A percentile compares a stretch with the other conserved stretches of the same genome.
phyloP scores from a whole-genome alignment of 163 green algal genomes.

The Coccomyxa subellipsoidea region DNA sequence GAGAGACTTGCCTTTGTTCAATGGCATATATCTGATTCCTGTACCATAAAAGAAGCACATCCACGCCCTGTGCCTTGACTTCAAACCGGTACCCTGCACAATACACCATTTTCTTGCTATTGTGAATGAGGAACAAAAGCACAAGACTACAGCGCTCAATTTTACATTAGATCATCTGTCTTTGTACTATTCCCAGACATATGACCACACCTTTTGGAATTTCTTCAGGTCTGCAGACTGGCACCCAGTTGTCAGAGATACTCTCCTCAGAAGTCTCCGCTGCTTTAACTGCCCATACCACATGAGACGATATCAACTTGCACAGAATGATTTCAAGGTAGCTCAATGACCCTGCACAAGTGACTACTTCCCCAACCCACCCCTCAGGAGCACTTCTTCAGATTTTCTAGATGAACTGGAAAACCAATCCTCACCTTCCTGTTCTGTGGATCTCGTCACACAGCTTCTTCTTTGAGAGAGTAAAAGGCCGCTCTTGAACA shows the following conservation, averaged over 20 bases:
- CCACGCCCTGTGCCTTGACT: conserved; percentile 69
- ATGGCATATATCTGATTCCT: conserved; percentile 90
- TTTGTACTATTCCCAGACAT: too few species aligned
- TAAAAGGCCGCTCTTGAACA: background rate
- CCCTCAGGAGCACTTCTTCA: too few species aligned
- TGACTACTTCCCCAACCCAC: too few species aligned
- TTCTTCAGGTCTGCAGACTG: conserved; percentile 74
- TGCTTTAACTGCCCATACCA: background rate
- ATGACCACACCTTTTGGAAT: conserved; percentile 71
- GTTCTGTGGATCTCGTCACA: background rate
- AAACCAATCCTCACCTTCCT: background rate
- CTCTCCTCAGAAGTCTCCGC: background rate
- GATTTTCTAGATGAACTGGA: too few species aligned
- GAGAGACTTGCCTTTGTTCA: conserved; percentile 62
- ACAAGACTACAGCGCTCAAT: too few species aligned
- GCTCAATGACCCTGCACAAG: too few species aligned
- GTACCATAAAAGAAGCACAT: conserved; percentile 97
- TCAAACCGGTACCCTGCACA: conserved; percentile 76
- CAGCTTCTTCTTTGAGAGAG: background rate
- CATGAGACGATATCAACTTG: too few species aligned
- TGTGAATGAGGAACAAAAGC: too few species aligned
- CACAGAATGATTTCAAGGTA: too few species aligned
- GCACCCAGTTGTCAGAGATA: conserved; percentile 52
- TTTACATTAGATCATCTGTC: too few species aligned
- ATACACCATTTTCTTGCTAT: too few species aligned